Conservation (phyloP, 352 stramenopile species). For the Phytophthora colocasiae region DNA sequence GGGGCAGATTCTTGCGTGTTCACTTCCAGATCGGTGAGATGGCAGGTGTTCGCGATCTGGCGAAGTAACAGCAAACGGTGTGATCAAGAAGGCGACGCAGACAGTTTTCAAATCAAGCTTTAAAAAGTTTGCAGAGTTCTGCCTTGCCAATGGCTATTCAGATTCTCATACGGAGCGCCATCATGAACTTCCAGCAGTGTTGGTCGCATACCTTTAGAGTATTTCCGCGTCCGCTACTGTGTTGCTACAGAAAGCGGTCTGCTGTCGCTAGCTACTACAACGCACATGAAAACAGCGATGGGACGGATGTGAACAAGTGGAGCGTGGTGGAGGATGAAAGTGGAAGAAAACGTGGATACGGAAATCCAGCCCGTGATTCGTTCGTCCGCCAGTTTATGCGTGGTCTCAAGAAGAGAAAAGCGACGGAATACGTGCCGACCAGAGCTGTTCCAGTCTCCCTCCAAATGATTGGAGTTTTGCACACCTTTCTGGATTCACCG, state of each 20-base stretch:
- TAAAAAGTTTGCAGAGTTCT: constrained; percentile 12
- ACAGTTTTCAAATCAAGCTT: constrained; percentile 17
- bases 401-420: constrained; percentile 12
- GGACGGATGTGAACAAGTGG: constrained; percentile 10
- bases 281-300: constrained; percentile 10
- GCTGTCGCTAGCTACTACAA: constrained; percentile 15
- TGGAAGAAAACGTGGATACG: constrained; percentile 4
- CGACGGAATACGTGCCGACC: not conserved
- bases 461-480: constrained; percentile 6
- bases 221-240: constrained; percentile 9
- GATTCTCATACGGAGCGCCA: constrained; percentile 6
- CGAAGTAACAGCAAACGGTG: not conserved
- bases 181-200: constrained; percentile 10
- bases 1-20: too few relatives aligned
- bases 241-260: not conserved
- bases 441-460: not conserved
- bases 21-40: not conserved
- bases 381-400: constrained; percentile 13
- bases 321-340: not conserved
- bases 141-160: not conserved
- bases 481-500: constrained; percentile 4
- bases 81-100: constrained; percentile 14
- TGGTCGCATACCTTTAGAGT: constrained; percentile 12
- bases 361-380: not conserved
- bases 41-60: not conserved